Conservation (phyloP, 176 grass and related monocot genomes). For the Metroxylon sagu region DNA sequence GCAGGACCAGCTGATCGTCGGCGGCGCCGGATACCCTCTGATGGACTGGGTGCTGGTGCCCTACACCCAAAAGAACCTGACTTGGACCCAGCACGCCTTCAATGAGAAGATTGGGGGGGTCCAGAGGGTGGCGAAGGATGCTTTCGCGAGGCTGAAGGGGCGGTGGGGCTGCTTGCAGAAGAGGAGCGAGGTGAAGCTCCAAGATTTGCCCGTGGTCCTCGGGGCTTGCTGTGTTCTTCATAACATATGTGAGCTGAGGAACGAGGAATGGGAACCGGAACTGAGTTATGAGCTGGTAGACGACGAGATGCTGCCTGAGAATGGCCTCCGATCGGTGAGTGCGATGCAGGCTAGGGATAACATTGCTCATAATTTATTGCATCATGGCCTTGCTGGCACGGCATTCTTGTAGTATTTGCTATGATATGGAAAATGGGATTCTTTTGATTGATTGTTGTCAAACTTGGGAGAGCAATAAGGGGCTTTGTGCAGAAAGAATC, state of each 20-base stretch:
- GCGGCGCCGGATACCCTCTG: neutral
- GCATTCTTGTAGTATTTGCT: conserved; percentile 40
- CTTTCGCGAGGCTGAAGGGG: conserved; percentile 10
- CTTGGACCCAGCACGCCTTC: conserved; percentile 3
- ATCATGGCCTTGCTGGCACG: conserved; percentile 65
- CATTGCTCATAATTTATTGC: conserved; percentile 92
- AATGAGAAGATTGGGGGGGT: neutral
- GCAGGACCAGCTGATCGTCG: neutral
- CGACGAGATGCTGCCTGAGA: conserved; percentile 2
- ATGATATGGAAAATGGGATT: conserved; percentile 26
- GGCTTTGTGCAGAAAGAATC: too few species aligned
- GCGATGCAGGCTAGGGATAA: conserved; percentile 59
- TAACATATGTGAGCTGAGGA: conserved; percentile 9
- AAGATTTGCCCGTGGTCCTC: conserved; percentile 2
- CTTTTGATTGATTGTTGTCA: neutral
- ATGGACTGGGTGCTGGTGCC: conserved; percentile 12
- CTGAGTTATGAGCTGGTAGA: conserved; percentile 1
- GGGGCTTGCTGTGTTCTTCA: conserved; percentile 5
- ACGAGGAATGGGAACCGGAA: neutral
- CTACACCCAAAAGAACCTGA: neutral
- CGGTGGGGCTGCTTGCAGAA: conserved; percentile 6
- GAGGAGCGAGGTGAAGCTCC: conserved; percentile 4
- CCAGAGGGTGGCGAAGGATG: neutral
- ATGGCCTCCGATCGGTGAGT: neutral
- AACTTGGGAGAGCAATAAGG: too few species aligned